Base-by-base conservation (phyloP, 345 rosid species). In the Cochlearia excelsa region DNA sequence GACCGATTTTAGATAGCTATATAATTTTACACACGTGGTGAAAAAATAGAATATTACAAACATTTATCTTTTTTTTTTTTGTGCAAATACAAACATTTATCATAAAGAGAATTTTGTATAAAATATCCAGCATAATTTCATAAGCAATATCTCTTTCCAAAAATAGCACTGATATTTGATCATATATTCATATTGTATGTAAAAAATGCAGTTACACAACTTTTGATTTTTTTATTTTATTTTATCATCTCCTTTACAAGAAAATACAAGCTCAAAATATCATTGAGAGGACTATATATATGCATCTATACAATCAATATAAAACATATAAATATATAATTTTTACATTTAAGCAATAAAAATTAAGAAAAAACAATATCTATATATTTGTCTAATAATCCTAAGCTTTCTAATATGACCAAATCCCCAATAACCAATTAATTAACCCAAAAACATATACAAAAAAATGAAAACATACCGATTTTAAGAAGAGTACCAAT, bases 401-500 rank as follows among this genome's bases (percentile, higher is more conserved):
- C 51, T 66, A 59, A 68, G 52, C 55, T 45, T 67, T 57, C 69
- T 70, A 63, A 51, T 47, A 41, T 54, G 44, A 50, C 4, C 57
- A 61, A 48, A 50, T 61, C 28, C 35, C 9, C 51, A 9, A 38
- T 48, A 26, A 54, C 62, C 67, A 61, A 68, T 39, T 27, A 48
- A 38, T 46, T 30, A 23, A 45, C 51, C 68, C 54, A 46, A 62
- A 62, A 70, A 64, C 60, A 58, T 64, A 70, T 70, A 70, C 69
- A 58, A 69, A 70, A 70, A 70, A 57, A 54, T 57, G 59, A 57
- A 63, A 57, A 31, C 29, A 56, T 1, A 35, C 30, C 30, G 30
- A 60, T 46, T 68, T 39, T 31, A 63, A 64, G 77, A 84, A 49
- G 88, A 39, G 81, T 80, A 82, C 95, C 96, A 88, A 70, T 84